phyloP scores from a whole-genome alignment of 2,329 filamentous ascomycete genomes.

The Clonostachys chloroleuca region DNA sequence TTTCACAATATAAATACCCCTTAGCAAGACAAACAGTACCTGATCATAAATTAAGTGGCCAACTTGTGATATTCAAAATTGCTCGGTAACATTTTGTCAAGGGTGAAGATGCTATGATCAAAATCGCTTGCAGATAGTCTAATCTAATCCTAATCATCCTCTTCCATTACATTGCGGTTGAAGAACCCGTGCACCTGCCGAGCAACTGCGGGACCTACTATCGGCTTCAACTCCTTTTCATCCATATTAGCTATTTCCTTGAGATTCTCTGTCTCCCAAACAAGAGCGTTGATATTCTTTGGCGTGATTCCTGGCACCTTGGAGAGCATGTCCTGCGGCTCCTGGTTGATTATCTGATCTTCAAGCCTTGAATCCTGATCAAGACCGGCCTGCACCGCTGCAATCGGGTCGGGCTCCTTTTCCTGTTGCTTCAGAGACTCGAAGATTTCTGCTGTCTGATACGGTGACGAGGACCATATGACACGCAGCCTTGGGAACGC shows the following conservation, averaged over 20 bases:
- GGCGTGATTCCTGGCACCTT: conserved; percentile 80
- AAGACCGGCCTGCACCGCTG: conserved; percentile 80
- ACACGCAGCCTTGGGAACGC: conserved; percentile 87
- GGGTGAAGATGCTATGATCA: not conserved
- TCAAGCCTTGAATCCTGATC: conserved; percentile 48
- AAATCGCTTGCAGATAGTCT: not conserved
- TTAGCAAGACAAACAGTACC: not conserved
- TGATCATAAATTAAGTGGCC: not conserved
- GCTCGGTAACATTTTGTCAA: not conserved
- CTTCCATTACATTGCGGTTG: conserved; percentile 55
- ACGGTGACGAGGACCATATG: conserved; percentile 90
- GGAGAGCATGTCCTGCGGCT: conserved; percentile 86
- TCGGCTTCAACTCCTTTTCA: conserved; percentile 63
- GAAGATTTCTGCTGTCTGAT: conserved; percentile 97
- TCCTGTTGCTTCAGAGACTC: conserved; percentile 87
- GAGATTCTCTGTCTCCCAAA: conserved; percentile 70
- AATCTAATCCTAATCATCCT: conserved; percentile 24
- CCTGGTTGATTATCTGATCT: conserved; percentile 72
- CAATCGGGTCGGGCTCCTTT: conserved; percentile 84
- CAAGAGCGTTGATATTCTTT: conserved; percentile 70
- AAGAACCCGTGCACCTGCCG: conserved; percentile 81
- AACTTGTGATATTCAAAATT: not conserved
- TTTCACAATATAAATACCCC: not conserved
- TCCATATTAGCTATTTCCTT: conserved; percentile 82
- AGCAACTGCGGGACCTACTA: conserved; percentile 76